Base-by-base conservation (phyloP, 2,329 filamentous ascomycete species). In the Hirsutella minnesotensis region DNA sequence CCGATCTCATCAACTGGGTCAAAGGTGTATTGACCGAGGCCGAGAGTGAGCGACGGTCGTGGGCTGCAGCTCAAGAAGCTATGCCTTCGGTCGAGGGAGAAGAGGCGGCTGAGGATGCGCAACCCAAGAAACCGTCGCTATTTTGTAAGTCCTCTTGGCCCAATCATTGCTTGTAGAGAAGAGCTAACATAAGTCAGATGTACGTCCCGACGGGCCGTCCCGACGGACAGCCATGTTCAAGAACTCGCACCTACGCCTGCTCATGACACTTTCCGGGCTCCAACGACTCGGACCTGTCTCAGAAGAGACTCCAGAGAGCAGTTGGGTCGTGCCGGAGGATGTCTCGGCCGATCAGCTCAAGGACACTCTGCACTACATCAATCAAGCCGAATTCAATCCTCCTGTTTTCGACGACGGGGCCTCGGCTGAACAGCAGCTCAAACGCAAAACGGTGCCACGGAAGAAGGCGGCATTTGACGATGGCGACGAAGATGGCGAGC, bases 231-330 rank as follows among this genome's bases (percentile, higher is more conserved):
- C 86, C 21, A 80, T 95, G 63, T 94, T 94, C 68, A 94, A 87
- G 57, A 94, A 96, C 60, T 81, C 85, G 9, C 82, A 90, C 54
- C 72, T 96, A 2, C 83, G 89, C 29, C 77, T 96, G 2, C 73
- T 98, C 3, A 83, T 96, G 75, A 81, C 72, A 1, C 70, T 92
- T 0, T 70, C 83, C 16, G 85, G 84, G 1, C 76, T 94, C 47
- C 72, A 83, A 53, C 72, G 81, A 4, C 60, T 73, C 9, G 61
- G 64, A 0, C 66, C 70, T 1, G 61, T 60, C 0, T 53, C 70
- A 3, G 81, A 87, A 35, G 86, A 94, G 55, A 81, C 85, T 3
- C 72, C 75, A 1, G 83, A 90, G 45, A 81, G 84, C 2, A 68
- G 72, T 1, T 96, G 92, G 92, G 66, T 85, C 36, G 71, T 96